Percentiles rank a stretch among this genome's conserved stretches.
phyloP scores from a whole-genome alignment of 169 alveolate species.

The Cryptosporidium baileyi region DNA sequence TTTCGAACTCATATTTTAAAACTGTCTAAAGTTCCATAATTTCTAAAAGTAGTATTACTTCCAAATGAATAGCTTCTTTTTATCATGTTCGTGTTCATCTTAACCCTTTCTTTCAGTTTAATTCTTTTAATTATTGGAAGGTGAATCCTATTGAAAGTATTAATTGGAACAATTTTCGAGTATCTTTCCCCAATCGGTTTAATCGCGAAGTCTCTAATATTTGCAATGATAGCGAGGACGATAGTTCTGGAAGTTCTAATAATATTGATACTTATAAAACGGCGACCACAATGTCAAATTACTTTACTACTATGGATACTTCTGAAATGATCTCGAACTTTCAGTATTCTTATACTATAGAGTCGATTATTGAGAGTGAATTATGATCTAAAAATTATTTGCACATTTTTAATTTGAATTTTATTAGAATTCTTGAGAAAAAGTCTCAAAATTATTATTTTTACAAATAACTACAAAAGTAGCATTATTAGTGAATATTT shows the following conservation, averaged over 20 bases:
- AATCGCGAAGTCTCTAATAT: neutral
- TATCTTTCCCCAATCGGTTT: too few relatives aligned
- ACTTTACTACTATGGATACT: conserved; percentile 47
- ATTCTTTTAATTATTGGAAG: conserved; percentile 66
- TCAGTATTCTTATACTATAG: conserved; percentile 45
- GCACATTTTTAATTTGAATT: neutral
- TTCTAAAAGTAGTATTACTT: neutral
- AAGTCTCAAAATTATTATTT: neutral
- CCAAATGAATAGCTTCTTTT: neutral
- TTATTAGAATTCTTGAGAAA: neutral
- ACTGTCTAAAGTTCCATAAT: neutral
- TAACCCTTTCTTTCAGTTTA: conserved; percentile 39
- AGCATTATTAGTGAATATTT: neutral
- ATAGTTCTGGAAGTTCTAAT: conserved; percentile 3
- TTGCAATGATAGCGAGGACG: conserved; percentile 4
- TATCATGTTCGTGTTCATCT: neutral
- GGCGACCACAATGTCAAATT: conserved; percentile 38
- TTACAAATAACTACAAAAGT: conserved; percentile 8
- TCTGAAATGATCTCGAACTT: conserved; percentile 46
- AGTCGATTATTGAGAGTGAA: conserved; percentile 47
- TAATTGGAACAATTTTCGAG: neutral
- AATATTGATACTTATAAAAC: conserved; percentile 34
- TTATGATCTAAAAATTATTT: neutral
- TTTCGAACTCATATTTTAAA: conserved; percentile 6
- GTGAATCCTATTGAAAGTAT: conserved; percentile 25